phyloP scores from a whole-genome alignment of 495 filamentous ascomycete genomes.

The Durotheca rogersii region DNA sequence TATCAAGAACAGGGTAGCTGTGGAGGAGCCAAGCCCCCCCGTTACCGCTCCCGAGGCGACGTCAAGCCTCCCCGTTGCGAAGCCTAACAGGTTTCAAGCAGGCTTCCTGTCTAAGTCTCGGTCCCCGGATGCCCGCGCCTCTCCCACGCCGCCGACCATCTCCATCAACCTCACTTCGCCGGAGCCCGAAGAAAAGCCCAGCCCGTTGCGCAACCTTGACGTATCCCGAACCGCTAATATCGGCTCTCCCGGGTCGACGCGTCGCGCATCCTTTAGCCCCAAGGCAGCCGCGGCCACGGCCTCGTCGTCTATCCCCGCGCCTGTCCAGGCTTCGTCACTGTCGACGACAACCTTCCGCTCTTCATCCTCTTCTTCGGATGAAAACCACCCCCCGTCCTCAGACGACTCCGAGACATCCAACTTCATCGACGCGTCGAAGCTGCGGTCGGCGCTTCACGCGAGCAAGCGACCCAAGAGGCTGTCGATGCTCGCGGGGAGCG shows the following conservation, averaged over 20 bases:
- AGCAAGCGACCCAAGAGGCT: conserved; percentile 46
- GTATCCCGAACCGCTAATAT: conserved; percentile 44
- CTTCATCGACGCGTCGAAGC: conserved; percentile 46
- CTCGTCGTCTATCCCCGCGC: conserved; percentile 20
- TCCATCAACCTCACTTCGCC: conserved; percentile 64
- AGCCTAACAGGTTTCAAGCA: conserved; percentile 81
- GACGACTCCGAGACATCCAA: conserved; percentile 46
- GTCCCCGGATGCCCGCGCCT: conserved; percentile 50
- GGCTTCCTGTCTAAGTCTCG: conserved; percentile 78
- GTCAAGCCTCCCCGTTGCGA: conserved; percentile 48
- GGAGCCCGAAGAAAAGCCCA: conserved; percentile 65
- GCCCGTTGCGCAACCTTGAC: conserved; percentile 45
- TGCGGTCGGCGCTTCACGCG: conserved; percentile 48
- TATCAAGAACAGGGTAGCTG: conserved; percentile 43
- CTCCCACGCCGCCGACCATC: conserved; percentile 64
- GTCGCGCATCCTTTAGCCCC: conserved; percentile 35
- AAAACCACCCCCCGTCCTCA: conserved; percentile 48
- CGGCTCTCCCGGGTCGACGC: conserved; percentile 37
- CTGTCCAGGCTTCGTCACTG: too few relatives aligned
- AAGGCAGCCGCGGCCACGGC: conserved; percentile 5
- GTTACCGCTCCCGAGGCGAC: conserved; percentile 48
- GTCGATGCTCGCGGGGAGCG: conserved; percentile 32
- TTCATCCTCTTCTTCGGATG: conserved; percentile 31
- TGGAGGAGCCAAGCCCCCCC: conserved; percentile 59
- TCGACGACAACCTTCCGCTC: conserved; percentile 1